Conservation (phyloP, 306 rosid genomes). For the Boehmeria nivea region DNA sequence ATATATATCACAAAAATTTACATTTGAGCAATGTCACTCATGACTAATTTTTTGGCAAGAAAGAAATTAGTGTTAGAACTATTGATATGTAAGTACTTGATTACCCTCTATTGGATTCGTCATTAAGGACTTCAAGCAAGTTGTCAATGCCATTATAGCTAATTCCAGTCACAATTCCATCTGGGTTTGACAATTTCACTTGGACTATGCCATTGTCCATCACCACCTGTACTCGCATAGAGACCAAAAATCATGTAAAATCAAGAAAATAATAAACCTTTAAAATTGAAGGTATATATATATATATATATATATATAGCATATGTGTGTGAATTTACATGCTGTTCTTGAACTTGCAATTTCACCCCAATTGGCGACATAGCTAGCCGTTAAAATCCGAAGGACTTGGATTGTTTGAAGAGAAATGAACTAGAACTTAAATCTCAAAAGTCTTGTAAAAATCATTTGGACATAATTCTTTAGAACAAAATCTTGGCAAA, state of each 20-base stretch:
- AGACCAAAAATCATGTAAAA: background rate
- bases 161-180: constrained; percentile 64
- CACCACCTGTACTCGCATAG: constrained; percentile 40
- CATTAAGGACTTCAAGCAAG: constrained; percentile 50
- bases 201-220: constrained; percentile 71
- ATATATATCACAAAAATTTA: background rate
- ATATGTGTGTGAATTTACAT: constrained; percentile 27
- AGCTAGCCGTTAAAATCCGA: background rate
- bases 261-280: no score
- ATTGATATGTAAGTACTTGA: background rate
- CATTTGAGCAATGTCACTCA: no score
- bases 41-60: background rate
- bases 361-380: constrained; percentile 51
- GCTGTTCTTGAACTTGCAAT: constrained; percentile 31
- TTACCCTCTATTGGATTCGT: constrained; percentile 58
- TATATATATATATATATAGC: background rate
- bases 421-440: no score
- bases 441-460: no score
- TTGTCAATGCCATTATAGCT: constrained; percentile 62
- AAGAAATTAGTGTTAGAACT: background rate
- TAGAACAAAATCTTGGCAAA: background rate
- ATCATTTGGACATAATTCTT: background rate
- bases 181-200: constrained; percentile 68
- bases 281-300: background rate
- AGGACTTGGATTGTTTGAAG: no score